phyloP scores from a whole-genome alignment of 73 alveolate species.

The Paraurostyla sp. region DNA sequence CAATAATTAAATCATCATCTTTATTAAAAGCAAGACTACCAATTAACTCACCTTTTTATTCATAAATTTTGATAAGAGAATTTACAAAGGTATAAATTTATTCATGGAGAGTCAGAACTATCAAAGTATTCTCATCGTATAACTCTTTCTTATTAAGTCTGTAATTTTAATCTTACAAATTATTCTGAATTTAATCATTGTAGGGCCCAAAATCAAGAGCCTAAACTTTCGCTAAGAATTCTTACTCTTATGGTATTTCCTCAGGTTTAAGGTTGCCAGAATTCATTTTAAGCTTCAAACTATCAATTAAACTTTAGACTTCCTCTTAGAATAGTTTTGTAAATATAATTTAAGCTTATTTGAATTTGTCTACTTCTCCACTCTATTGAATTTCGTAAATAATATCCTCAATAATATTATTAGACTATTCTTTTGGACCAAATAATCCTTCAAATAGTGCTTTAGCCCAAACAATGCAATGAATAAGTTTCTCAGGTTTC shows the following conservation, averaged over 20 bases:
- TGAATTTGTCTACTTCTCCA: too few relatives aligned
- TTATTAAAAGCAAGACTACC: constrained; percentile 89
- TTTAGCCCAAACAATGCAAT: constrained; percentile 98
- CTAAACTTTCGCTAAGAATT: constrained; percentile 6
- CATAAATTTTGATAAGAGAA: background rate
- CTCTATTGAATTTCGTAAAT: too few relatives aligned
- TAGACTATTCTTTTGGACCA: constrained; percentile 76
- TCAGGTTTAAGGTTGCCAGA: constrained; percentile 29
- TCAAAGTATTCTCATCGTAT: constrained; percentile 9
- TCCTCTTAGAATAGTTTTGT: too few relatives aligned
- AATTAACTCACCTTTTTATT: constrained; percentile 3
- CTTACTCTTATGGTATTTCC: constrained; percentile 1
- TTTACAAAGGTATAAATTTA: constrained; percentile 22
- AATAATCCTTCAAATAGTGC: constrained; percentile 90
- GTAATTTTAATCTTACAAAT: background rate
- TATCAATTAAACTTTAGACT: too few relatives aligned
- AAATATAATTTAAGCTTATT: too few relatives aligned
- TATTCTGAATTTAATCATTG: background rate
- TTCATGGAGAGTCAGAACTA: constrained; percentile 41
- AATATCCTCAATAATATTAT: constrained; percentile 77
- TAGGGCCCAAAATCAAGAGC: background rate
- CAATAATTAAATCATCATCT: constrained; percentile 92
- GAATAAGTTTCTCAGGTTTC: constrained; percentile 96
- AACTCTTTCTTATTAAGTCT: background rate
- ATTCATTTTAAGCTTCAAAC: constrained; percentile 64